Conservation (phyloP, 345 rosid genomes). For the Pistacia vera region DNA sequence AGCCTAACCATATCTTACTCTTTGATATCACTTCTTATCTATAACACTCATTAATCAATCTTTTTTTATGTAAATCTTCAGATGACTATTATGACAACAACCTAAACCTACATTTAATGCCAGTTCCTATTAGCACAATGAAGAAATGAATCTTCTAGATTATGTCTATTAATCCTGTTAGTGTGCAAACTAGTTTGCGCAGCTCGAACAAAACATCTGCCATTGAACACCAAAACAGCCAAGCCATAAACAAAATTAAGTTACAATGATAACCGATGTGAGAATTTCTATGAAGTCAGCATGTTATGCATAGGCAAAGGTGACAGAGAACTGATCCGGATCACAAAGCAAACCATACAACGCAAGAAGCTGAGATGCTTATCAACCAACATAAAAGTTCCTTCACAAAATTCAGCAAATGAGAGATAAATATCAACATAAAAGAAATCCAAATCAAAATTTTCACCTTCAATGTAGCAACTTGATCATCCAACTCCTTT, state of each 20-base stretch:
- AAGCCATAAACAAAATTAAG: not conserved
- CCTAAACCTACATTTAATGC: not conserved
- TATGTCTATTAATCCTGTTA: not conserved
- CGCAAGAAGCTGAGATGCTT: not conserved
- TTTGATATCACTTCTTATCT: slow-evolving; percentile 4
- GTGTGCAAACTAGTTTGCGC: not conserved
- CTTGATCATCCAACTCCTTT: slow-evolving; percentile 46
- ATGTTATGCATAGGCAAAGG: not conserved
- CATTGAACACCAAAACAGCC: not conserved
- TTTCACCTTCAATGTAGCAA: slow-evolving; percentile 52
- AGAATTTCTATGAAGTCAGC: not conserved
- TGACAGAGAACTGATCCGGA: not conserved
- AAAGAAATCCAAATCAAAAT: slow-evolving; percentile 15
- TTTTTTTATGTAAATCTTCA: not conserved
- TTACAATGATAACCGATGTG: not conserved
- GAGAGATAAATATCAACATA: not conserved
- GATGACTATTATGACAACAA: not conserved
- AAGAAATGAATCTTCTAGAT: not conserved
- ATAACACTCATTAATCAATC: not conserved
- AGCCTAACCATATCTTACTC: not conserved
- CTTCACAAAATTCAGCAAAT: not conserved
- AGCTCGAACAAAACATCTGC: not conserved
- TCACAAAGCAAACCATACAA: slow-evolving; percentile 5
- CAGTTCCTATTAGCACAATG: slow-evolving; percentile 1
- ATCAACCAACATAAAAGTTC: slow-evolving; percentile 15